Evolutionary conservation across 345 rosid species (phyloP).

Genomic region (Ceriops decandra): DNA sequence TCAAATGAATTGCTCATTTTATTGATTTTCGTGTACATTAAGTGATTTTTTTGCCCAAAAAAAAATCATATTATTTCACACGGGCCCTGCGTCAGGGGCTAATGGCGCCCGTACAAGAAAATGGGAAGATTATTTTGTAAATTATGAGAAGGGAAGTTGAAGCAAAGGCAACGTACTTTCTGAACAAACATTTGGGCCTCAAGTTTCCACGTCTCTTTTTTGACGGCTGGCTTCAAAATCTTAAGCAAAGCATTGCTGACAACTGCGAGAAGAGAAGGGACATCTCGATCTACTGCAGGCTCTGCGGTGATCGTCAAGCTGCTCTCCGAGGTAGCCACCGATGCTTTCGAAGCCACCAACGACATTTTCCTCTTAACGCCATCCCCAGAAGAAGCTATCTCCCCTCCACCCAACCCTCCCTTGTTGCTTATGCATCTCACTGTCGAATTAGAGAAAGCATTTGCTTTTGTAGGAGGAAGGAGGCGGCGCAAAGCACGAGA

Average conservation of each 20-base stretch:
- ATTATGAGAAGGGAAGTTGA: too few species aligned
- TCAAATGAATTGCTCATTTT: too few species aligned
- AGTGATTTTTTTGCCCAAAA: too few species aligned
- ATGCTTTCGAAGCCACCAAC: constrained; percentile 26
- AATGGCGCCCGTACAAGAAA: too few species aligned
- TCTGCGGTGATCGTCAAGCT: constrained; percentile 8
- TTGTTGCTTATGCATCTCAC: constrained; percentile 19
- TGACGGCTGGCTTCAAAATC: constrained; percentile 18
- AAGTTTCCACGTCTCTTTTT: constrained; percentile 22
- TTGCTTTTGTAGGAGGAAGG: constrained; percentile 13
- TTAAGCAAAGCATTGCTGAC: constrained; percentile 10
- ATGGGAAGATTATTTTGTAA: too few species aligned
- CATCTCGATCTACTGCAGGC: constrained; percentile 19
- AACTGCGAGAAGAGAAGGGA: constrained; percentile 20
- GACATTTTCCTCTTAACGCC: constrained; percentile 28
- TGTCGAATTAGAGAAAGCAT: constrained; percentile 7
- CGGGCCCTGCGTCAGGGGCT: too few species aligned
- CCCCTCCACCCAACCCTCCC: constrained; percentile 18
- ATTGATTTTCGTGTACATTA: too few species aligned
- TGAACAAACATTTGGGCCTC: constrained; percentile 33
- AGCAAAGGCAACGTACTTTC: too few species aligned
- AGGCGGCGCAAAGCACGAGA: constrained; percentile 13
- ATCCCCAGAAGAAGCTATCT: constrained; percentile 11
- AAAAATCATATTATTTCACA: too few species aligned
- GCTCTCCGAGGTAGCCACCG: constrained; percentile 19